Evolutionary conservation across 192 early-diverging fungal species (phyloP), one percentile per base, ranked within the genome.

Genomic region (Geranomyces michiganensis): DNA sequence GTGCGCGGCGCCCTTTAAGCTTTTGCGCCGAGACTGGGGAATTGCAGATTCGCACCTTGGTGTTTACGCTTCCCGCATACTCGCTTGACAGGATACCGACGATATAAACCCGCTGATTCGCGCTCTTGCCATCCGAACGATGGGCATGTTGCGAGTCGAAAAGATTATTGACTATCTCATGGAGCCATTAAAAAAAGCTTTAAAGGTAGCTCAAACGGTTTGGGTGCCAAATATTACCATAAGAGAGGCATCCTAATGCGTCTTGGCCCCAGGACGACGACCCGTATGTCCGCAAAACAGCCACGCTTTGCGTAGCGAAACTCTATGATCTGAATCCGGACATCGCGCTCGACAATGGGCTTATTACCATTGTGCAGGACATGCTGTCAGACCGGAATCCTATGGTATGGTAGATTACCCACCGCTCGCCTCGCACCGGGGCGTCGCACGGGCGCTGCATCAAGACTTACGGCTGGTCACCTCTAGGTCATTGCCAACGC

Each of bases 201-300:
- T 99, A 43, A 82, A 81, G 75, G 88, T 89, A 72, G 32, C 45
- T 36, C 15, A 8, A 8, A 15, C 3, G 53, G 24, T 12, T 56
- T 8, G 55, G 19, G 19, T 56, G 61, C 41, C 26, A 45, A 45
- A 1, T 24, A 12, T 48, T 13, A 15, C 27, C 19, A 30, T 68
- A 8, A 22, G 36, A 5, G 19, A 62, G 33, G 14, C 62, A 0
- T 41, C 6, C 21, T 65, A 58, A 32, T 31, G 19, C 12, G 8
- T 22, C 30, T 36, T 7, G 8, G 0, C 36, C 12, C n/a, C 29
- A 89, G 86, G 96, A 99, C 82, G 89, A 92, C 26, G 94, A 94
- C 70, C 95, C 97, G 0, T 99, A 99, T 77, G 97, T 99, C 59
- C 87, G 95, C 67, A 99, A 99, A 78, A 99, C 97, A 5, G 96